Conservation (phyloP, 2,329 filamentous ascomycete genomes). For the Aspergillus aculeatus region DNA sequence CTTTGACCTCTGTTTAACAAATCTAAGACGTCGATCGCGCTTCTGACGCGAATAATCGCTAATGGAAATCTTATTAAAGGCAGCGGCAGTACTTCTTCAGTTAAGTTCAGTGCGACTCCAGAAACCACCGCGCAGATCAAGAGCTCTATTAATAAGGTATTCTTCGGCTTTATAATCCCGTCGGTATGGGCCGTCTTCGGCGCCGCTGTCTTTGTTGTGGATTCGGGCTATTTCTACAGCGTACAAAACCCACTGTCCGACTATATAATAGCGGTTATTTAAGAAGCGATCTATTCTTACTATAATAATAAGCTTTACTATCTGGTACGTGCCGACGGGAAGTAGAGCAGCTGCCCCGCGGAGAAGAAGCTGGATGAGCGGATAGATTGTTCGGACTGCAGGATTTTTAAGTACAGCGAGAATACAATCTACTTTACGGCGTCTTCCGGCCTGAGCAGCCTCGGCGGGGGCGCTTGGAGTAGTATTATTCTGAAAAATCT, state of each 20-base stretch:
- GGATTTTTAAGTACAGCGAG: background rate
- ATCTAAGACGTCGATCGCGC: background rate
- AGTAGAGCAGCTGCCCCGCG: background rate
- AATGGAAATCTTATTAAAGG: slow-evolving; percentile 1
- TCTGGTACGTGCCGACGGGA: background rate
- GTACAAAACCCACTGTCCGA: background rate
- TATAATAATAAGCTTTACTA: background rate
- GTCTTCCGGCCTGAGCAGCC: background rate
- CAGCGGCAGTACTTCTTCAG: background rate
- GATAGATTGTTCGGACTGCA: background rate
- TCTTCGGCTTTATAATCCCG: slow-evolving; percentile 2
- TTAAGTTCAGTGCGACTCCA: background rate
- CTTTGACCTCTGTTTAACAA: background rate
- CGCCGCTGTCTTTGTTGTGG: background rate
- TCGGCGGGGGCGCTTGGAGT: background rate
- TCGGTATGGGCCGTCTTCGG: background rate
- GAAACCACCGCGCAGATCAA: background rate
- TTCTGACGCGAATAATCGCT: background rate
- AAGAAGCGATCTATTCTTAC: background rate
- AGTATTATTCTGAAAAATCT: background rate
- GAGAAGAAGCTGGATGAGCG: background rate
- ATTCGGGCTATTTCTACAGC: background rate
- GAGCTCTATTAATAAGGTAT: background rate
- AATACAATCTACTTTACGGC: background rate
- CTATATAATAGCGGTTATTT: background rate